Conservation (phyloP, 2,329 filamentous ascomycete genomes). For the Didymella keratinophila region DNA sequence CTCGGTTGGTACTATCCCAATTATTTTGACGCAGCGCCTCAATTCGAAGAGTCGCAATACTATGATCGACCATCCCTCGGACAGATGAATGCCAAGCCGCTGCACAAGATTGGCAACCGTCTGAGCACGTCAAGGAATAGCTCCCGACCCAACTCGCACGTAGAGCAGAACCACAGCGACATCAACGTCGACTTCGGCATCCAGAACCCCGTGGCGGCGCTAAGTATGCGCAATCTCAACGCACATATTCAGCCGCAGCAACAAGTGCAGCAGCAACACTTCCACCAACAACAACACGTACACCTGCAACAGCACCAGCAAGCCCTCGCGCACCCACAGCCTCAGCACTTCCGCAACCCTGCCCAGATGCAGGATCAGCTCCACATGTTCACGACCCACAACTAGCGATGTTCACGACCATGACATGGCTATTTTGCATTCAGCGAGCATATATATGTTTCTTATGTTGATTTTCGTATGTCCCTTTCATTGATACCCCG, state of each 20-base stretch:
- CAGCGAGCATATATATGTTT: conserved; percentile 30
- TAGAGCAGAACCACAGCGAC: conserved; percentile 30
- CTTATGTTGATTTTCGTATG: conserved; percentile 17
- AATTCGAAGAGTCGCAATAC: conserved; percentile 48
- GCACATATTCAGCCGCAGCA: conserved; percentile 21
- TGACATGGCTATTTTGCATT: conserved; percentile 12
- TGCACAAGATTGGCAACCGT: conserved; percentile 44
- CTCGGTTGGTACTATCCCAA: conserved; percentile 45
- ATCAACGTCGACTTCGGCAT: conserved; percentile 37
- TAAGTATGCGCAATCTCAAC: conserved; percentile 32
- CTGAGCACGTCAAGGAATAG: conserved; percentile 35
- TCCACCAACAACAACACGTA: conserved; percentile 17
- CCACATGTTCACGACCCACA: conserved; percentile 33
- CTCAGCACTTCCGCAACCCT: conserved; percentile 29
- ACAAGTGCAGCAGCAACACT: conserved; percentile 28
- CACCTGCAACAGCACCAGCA: conserved; percentile 36
- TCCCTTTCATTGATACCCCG: conserved; percentile 29
- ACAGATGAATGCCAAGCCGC: conserved; percentile 46
- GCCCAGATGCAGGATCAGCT: conserved; percentile 36
- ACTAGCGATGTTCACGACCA: conserved; percentile 23
- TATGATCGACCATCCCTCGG: conserved; percentile 48
- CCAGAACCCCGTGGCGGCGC: conserved; percentile 28
- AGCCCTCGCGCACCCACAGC: conserved; percentile 29
- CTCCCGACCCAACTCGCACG: conserved; percentile 36
- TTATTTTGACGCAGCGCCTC: conserved; percentile 46